Base-by-base conservation (phyloP, 148 eudicot genomes). In the Rhododendron simsii region DNA sequence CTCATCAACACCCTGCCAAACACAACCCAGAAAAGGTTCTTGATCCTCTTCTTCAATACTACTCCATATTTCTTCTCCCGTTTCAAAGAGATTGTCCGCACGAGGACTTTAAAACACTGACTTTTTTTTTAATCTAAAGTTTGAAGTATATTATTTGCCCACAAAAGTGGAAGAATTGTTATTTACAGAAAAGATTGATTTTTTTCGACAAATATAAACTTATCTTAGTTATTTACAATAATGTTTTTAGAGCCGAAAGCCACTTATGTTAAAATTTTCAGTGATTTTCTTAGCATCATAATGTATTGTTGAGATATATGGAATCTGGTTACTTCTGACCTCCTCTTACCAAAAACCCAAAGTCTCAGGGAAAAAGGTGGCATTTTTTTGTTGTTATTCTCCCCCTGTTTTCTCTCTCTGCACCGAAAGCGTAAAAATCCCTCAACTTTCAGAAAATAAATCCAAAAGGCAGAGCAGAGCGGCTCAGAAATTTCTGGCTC, bases 21-120 rank as follows among this genome's bases (percentile, higher is more conserved):
- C 90, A 87, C 79, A 83, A 83, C 84, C 84, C 77, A 57, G 98
- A 93, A 84, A 95, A 95, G 98, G 98, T 96, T 63, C 45, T 63
- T 89, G 26, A 37, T 81, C 44, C 14, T 35, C 51, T 21, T 39
- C n/a, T 28, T 18, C 71, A n/a, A 35, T 71, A 37, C 33, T 41
- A 0, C 30, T 51, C 7, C 45, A 10, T 8, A 48, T 48, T 48
- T 16, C 63, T 57, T 53, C 18, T 53, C 20, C 59, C 18, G 18
- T 15, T 53, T 53, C 20, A 2, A 53, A 53, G 20, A 53, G 59
- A 53, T 48, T 48, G 51, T 48, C 13, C 3, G 51, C 51, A 10
- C 51, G 51, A 48, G 13, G 13, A 10, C 51, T 48, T 11, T 10
- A 48, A 48, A 48, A 10, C 12, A 2, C 0, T 35, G 39, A 30